Evolutionary conservation across 2,329 filamentous ascomycete species (phyloP).

Genomic region (Capronia epimyces): DNA sequence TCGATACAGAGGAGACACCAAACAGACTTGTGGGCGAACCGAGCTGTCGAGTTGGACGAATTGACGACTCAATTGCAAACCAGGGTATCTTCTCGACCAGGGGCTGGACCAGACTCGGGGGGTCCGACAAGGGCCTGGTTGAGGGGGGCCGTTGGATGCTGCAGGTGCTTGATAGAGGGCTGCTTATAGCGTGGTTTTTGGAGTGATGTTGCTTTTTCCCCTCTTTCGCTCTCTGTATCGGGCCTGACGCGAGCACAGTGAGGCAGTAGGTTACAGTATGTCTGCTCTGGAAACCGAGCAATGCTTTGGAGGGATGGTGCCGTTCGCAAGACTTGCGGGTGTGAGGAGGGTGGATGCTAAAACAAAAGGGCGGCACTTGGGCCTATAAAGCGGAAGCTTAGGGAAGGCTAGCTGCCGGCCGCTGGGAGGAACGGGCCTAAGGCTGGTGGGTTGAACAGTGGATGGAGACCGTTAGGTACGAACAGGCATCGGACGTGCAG

Average conservation of each 20-base stretch:
- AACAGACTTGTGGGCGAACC: conserved; percentile 9
- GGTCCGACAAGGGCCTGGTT: conserved; percentile 15
- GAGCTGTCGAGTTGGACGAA: conserved; percentile 10
- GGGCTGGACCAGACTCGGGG: conserved; percentile 13
- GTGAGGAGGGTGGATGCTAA: conserved; percentile 17
- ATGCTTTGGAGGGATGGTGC: conserved; percentile 10
- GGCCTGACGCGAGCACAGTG: neutral
- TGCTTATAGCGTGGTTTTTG: conserved; percentile 7
- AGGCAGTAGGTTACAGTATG: neutral
- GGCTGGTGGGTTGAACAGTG: conserved; percentile 1
- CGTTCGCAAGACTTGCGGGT: conserved; percentile 5
- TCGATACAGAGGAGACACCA: conserved; percentile 8
- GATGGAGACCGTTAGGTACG: conserved; percentile 6
- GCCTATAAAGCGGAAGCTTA: conserved; percentile 19
- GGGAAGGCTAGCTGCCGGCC: conserved; percentile 19
- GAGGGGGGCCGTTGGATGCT: conserved; percentile 13
- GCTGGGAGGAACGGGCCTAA: conserved; percentile 23
- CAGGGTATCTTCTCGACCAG: conserved; percentile 7
- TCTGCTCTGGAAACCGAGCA: conserved; percentile 1
- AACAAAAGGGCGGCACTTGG: conserved; percentile 16
- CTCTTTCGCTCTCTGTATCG: neutral
- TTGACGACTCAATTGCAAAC: conserved; percentile 13
- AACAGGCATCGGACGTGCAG: conserved; percentile 11
- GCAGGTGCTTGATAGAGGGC: conserved; percentile 16
- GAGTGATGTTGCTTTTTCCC: conserved; percentile 6